A percentile compares a stretch with the other conserved stretches of the same genome.
Evolutionary conservation across 148 eudicot genomes (phyloP).

Genomic region (Salicornia ramosissima): DNA sequence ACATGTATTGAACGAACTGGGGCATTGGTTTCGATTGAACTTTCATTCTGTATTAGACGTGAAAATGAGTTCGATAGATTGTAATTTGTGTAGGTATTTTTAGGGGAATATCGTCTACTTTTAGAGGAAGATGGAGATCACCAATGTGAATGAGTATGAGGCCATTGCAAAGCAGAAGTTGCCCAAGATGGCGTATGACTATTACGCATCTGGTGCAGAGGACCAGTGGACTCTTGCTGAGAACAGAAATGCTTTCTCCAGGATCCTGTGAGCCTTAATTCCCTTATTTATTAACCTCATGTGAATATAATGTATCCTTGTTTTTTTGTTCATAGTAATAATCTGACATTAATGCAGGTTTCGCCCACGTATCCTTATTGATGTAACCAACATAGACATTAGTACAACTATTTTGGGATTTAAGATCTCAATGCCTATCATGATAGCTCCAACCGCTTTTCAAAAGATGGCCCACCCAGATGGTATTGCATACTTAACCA

Average conservation of each 20-base stretch:
- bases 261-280: conserved; percentile 62
- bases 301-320: neutral
- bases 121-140: conserved; percentile 55
- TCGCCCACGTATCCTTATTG: conserved; percentile 92
- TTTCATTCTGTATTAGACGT: neutral
- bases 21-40: neutral
- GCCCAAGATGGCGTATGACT: conserved; percentile 90
- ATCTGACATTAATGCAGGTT: conserved; percentile 43
- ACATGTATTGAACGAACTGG: too few species aligned
- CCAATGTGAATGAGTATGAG: conserved; percentile 83
- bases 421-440: conserved; percentile 92
- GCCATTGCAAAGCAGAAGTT: conserved; percentile 90
- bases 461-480: conserved; percentile 99
- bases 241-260: conserved; percentile 89
- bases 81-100: conserved; percentile 5
- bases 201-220: conserved; percentile 99
- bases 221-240: conserved; percentile 96
- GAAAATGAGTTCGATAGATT: neutral
- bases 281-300: neutral
- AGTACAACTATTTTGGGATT: conserved; percentile 74
- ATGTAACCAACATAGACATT: conserved; percentile 89
- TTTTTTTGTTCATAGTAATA: neutral
- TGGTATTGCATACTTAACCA: conserved; percentile 33
- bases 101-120: neutral
- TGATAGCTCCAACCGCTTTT: conserved; percentile 94